Evolutionary conservation across 129 eudicot genomes (phyloP), one percentile per base, ranked within the genome.

Genomic region (Logfia minima): DNA sequence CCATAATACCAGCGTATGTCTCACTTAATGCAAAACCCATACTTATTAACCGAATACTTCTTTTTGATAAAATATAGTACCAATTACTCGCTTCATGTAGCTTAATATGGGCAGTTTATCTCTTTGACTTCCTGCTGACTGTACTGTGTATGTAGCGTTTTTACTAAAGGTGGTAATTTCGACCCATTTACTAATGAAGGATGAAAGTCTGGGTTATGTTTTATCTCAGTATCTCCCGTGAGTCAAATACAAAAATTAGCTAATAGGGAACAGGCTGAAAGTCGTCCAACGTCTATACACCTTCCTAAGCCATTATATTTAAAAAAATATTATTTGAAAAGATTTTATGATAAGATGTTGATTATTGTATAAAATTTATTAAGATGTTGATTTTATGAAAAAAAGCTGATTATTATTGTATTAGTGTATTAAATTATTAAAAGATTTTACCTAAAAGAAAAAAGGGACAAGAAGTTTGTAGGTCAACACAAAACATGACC

Each of bases 1-100:
- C 98, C 51, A 84, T 92, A 68, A 92, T 92, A 71, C 98, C 99
- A 52, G 99, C 92, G 99, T 95, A 90, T 69, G 90, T 71, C 74
- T 65, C 31, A 41, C 79, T 13, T 80, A 19, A 32, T 71, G 56
- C 11, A 28, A 70, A 39, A 23, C 29, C 56, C 67, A 41, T 19
- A 16, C 23, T 67, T 77, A 77, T 51, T 31, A 29, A 55, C 19
- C 74, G 14, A 19, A 31, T 18, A 28, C 53, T 45, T 13, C 53
- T 45, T 13, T 26, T 26, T 19, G 21, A 28, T n/a, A 41, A 19
- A 29, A 67, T 10, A 4, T 31, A 32, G 68, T 76, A 13, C 65
- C 8, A 48, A 14, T 39, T 31, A 48, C 31, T 78, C 23, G 18
- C 60, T 59, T 78, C 48, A 21, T 13, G 51, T 77, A 24, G 41